Percentiles rank a stretch among this genome's conserved stretches.
Conservation (phyloP, 192 early-diverging fungal species). For the Linnemannia exigua region DNA sequence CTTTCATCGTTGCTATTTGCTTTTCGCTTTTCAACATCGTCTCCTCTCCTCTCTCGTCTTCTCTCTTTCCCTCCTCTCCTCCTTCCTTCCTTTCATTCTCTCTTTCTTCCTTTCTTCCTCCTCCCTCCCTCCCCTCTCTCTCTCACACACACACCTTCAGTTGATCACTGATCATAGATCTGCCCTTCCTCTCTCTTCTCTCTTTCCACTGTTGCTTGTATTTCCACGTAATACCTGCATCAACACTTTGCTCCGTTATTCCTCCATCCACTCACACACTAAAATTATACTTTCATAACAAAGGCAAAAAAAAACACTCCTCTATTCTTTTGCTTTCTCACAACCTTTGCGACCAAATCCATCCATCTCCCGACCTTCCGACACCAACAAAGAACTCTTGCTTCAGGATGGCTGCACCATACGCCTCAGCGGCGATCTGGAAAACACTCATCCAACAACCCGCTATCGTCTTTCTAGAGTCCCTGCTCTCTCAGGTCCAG, state of each 20-base stretch:
- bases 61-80: neutral
- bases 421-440: neutral
- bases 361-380: neutral
- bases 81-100: neutral
- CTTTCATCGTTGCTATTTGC: neutral
- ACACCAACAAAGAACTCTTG: neutral
- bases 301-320: no score
- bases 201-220: neutral
- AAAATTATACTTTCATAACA: no score
- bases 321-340: neutral
- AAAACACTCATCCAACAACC: conserved; percentile 5
- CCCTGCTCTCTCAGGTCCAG: neutral
- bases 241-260: no score
- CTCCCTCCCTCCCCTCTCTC: neutral
- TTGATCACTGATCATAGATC: neutral
- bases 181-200: neutral
- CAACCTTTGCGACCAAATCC: neutral
- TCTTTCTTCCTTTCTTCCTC: neutral
- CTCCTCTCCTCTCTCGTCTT: no score
- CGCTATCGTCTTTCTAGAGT: neutral
- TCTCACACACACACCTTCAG: neutral
- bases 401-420: neutral
- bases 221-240: no score
- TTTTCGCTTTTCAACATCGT: no score
- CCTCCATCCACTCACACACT: no score